Base-by-base conservation (phyloP, 495 filamentous ascomycete genomes). In the Penicillium pulvis region DNA sequence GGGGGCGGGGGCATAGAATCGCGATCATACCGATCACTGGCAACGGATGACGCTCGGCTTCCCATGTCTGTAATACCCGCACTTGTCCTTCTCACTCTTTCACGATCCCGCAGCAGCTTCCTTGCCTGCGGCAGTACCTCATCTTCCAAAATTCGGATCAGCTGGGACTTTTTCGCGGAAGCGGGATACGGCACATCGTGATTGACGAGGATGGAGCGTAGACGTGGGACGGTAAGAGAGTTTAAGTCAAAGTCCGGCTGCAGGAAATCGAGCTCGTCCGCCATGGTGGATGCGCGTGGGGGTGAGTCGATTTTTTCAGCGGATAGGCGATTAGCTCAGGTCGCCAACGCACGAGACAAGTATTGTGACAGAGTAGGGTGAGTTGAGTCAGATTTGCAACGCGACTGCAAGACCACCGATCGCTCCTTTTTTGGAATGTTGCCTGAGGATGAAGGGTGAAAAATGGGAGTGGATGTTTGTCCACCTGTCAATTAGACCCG, bases 171-270 rank as follows among this genome's bases (percentile, higher is more conserved):
- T 74, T 97, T 98, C 35, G 89, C 86, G 50, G 92, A 84, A 8
- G 91, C 84, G 1, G 92, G 87, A 73, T 97, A 98, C 12, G 85
- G 65, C 57, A 97, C 78, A 69, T 91, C 87, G 74, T 98, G 88
- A 54, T 85, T 87, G 61, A 98, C 87, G 31, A 98, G 86, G 59
- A 97, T 93, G 20, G 88, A 90, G 46, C 94, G 90, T 55, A 98
- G 82, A 36, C 87, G 86, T 42, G 93, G 90, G 28, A 97, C 85
- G 6, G 91, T 98, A 54, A 97, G 81, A 52, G 84, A 85, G 58
- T 78, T 77, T 26, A 95, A 88, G 67, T 98, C 92, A 72, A 96
- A 97, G 61, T 83, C 89, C 19, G 88, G 76, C 55, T 90, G 83
- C 36, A 98, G 83, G 69, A 97, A 98, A 55, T 93, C 88, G 50